Conservation (phyloP, 129 eudicot genomes). For the Flaveria ramosissima region DNA sequence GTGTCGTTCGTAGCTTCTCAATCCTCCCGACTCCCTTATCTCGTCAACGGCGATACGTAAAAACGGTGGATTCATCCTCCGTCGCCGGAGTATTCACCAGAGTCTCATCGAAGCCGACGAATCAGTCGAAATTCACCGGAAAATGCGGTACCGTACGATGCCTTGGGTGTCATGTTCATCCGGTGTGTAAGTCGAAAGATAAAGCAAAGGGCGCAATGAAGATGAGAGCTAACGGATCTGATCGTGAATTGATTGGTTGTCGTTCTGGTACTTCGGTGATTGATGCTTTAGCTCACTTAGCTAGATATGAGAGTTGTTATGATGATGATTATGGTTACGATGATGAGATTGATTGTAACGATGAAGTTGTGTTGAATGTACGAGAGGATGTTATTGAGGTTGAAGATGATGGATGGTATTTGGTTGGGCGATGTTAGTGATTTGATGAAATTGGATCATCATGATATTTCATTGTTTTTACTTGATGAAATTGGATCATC, state of each 20-base stretch:
- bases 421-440: slow-evolving; percentile 38
- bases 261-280: slow-evolving; percentile 41
- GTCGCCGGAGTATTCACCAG: slow-evolving; percentile 61
- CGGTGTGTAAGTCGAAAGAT: slow-evolving; percentile 55
- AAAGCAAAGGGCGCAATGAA: slow-evolving; percentile 65
- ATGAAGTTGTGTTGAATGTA: slow-evolving; percentile 18
- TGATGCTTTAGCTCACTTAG: slow-evolving; percentile 42
- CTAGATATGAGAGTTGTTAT: neutral
- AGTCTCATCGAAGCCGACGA: slow-evolving; percentile 62
- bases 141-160: slow-evolving; percentile 53
- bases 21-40: slow-evolving; percentile 16
- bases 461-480: too few species aligned
- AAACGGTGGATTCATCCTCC: slow-evolving; percentile 40
- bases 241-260: neutral
- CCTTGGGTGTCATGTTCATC: slow-evolving; percentile 53
- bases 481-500: too few species aligned
- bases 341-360: slow-evolving; percentile 20
- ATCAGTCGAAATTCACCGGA: slow-evolving; percentile 82
- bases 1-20: slow-evolving; percentile 42
- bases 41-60: slow-evolving; percentile 17
- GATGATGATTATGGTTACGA: slow-evolving; percentile 18
- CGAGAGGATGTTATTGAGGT: slow-evolving; percentile 22
- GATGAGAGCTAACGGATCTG: slow-evolving; percentile 21
- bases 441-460: neutral
- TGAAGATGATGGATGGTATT: slow-evolving; percentile 58